Conservation (phyloP, 495 filamentous ascomycete genomes). For the Stereocaulon alpinum region DNA sequence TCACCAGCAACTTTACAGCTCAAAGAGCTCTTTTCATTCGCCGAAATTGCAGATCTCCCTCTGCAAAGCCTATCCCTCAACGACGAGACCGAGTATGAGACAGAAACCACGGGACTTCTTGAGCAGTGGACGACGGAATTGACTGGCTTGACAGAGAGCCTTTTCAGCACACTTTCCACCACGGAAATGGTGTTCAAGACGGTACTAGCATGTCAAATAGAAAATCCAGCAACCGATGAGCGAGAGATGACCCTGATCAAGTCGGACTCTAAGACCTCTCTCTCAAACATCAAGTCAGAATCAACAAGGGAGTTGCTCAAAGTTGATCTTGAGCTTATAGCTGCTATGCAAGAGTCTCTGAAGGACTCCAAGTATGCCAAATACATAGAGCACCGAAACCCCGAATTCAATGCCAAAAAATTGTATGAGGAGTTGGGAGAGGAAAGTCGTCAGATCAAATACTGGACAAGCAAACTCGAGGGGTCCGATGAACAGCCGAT, state of each 20-base stretch:
- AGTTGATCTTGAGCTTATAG: neutral
- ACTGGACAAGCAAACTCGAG: neutral
- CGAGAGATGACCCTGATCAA: conserved; percentile 1
- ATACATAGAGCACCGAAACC: neutral
- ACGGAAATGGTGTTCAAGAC: neutral
- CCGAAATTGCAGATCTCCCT: neutral
- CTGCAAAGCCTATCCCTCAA: neutral
- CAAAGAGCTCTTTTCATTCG: neutral
- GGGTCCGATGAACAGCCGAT: neutral
- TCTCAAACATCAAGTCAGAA: neutral
- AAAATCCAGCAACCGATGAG: neutral
- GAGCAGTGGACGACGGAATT: neutral
- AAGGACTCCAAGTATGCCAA: neutral
- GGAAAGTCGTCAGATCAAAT: neutral
- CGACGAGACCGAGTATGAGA: neutral
- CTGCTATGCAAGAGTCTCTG: neutral
- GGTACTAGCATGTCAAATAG: neutral
- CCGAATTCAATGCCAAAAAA: neutral
- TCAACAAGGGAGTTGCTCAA: neutral
- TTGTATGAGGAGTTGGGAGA: neutral
- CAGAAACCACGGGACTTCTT: neutral
- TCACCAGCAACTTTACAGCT: neutral
- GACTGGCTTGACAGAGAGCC: neutral
- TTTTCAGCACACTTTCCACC: neutral
- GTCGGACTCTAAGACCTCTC: conserved; percentile 1